Evolutionary conservation across 805 yeast species (phyloP), one percentile per base, ranked within the genome.

Genomic region (Metschnikowia vanudenii): DNA sequence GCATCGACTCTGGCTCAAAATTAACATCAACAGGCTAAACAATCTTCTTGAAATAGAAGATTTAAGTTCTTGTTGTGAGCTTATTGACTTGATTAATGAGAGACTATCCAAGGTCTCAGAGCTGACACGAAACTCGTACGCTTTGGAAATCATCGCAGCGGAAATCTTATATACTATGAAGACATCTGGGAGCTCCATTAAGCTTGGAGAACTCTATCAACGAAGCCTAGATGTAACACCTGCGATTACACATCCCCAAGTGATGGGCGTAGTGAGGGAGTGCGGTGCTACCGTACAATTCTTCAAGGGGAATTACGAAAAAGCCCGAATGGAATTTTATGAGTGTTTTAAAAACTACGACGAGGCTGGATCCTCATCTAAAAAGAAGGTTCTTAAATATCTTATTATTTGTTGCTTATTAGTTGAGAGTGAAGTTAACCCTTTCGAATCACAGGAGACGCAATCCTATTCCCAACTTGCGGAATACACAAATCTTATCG

Each of bases 201-300:
- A 67, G 46, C 65, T 85, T 36, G 71, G 72, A 43, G 67, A 73
- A 40, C 67, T 82, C 17, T 80, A 84, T 52, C 63, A 69, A 22
- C 67, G 78, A 49, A 66, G 73, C 44, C 45, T 56, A 14, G 51
- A 62, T 5, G 68, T 82, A 17, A 75, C 78, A 7, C 70, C 82
- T 0, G 85, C 88, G 2, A 82, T 85, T 2, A 85, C 90, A 1
- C 95, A 88, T 57, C 90, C 95, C 1, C 71, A 76, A 39, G 81
- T 85, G 22, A 70, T 82, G 62, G 96, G 92, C 1, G 77, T 84
- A n/a, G 76, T 88, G 20, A 75, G 80, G 50, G 92, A 87, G 60
- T 82, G 88, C 53, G 88, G 89, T 0, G 96, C 90, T 2, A 76
- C 80, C 43, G 73, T 87, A 52, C 75, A 78, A 41, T 81, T 86